These are phyloP conservation scores for Zostera marina DNA, from an alignment of 116 monocot genomes.

Conservation along the genomic window DNA sequence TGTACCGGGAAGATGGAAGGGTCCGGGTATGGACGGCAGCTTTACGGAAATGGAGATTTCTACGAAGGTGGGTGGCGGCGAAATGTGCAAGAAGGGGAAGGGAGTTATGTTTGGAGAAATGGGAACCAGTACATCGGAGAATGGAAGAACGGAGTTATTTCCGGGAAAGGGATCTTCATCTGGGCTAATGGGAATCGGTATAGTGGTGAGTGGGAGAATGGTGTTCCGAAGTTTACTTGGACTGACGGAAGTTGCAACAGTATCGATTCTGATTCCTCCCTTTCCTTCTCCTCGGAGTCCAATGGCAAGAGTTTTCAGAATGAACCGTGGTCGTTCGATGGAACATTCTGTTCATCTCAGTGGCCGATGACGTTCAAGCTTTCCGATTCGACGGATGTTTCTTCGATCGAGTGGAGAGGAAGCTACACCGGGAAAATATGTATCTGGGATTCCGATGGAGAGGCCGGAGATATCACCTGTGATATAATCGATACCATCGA, in stretches of 20 bases:
- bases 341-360: constrained; percentile 12
- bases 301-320: too few species aligned
- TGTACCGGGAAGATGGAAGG: constrained; percentile 56
- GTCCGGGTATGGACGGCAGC: constrained; percentile 46
- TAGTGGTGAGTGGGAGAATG: constrained; percentile 76
- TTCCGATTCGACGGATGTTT: constrained; percentile 30
- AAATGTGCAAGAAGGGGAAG: constrained; percentile 42
- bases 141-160: constrained; percentile 42
- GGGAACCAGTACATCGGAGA: constrained; percentile 51
- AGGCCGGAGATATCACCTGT: constrained; percentile 81
- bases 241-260: constrained; percentile 71
- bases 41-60: constrained; percentile 66
- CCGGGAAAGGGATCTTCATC: constrained; percentile 41
- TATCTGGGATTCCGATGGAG: constrained; percentile 86
- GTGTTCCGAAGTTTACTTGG: constrained; percentile 81
- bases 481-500: constrained; percentile 72
- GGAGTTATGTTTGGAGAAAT: constrained; percentile 49
- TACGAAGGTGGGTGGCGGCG: constrained; percentile 55
- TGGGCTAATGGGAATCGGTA: constrained; percentile 50
- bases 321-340: constrained; percentile 28
- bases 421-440: constrained; percentile 48
- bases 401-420: constrained; percentile 7
- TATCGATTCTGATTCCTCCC: constrained; percentile 29
- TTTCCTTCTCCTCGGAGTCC: constrained; percentile 4
- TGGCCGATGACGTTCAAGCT: constrained; percentile 3